These are phyloP conservation scores for Mycena haematopus DNA, from an alignment of 768 basidiomycete genomes.

Conservation along the genomic window DNA sequence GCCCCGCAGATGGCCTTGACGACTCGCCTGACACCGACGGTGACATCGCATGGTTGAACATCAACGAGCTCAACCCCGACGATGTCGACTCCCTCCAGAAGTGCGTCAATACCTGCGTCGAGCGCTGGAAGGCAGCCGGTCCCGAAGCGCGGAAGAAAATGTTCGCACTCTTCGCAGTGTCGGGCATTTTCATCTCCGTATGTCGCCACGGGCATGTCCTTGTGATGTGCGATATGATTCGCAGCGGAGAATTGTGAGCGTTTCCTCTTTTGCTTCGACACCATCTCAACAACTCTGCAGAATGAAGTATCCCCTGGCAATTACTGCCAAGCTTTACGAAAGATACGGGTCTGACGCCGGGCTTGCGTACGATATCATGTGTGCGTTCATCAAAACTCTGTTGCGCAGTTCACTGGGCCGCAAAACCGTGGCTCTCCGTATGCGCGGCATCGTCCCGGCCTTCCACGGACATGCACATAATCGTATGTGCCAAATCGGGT, in stretches of 20 bases:
- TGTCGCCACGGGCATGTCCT: constrained; percentile 39
- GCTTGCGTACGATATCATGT: constrained; percentile 38
- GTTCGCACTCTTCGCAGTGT: constrained; percentile 33
- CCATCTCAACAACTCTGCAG: too few relatives aligned
- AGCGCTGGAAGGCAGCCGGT: neutral
- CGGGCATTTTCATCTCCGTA: constrained; percentile 36
- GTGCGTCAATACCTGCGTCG: constrained; percentile 5
- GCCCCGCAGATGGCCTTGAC: too few relatives aligned
- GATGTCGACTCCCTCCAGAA: neutral
- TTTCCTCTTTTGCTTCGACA: too few relatives aligned
- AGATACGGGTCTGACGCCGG: constrained; percentile 24
- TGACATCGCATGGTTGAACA: constrained; percentile 6
- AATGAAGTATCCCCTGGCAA: constrained; percentile 37
- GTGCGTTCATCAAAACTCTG: constrained; percentile 35
- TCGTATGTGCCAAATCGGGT: constrained; percentile 33
- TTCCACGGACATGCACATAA: constrained; percentile 40
- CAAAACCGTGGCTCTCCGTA: constrained; percentile 4
- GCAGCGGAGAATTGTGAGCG: constrained; percentile 38
- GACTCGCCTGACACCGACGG: neutral
- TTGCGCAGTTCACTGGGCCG: constrained; percentile 29
- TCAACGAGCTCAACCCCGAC: neutral
- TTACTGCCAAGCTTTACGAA: constrained; percentile 27
- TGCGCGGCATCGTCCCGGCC: constrained; percentile 24
- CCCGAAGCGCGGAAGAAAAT: constrained; percentile 31
- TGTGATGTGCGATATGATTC: constrained; percentile 36